Conservation (phyloP, 345 rosid genomes). For the Eucalyptus sp. region DNA sequence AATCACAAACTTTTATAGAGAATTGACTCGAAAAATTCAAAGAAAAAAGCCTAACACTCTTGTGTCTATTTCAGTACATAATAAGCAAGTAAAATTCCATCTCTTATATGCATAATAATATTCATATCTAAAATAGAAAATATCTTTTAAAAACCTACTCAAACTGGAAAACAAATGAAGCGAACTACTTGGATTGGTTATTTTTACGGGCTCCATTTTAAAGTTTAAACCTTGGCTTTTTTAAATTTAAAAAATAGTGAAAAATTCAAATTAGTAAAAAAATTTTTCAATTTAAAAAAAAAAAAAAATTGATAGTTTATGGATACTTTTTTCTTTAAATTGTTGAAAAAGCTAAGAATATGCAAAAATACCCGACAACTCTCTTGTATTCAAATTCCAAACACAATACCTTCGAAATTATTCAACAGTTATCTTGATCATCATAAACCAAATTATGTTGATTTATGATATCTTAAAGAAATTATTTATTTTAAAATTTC, state of each 20-base stretch:
- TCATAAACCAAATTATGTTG: neutral
- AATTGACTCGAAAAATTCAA: neutral
- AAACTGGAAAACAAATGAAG: neutral
- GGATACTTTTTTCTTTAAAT: too few species aligned
- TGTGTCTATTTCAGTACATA: neutral
- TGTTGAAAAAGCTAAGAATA: too few species aligned
- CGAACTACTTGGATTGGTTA: neutral
- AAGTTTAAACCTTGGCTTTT: too few species aligned
- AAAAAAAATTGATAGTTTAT: too few species aligned
- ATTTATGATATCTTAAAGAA: neutral
- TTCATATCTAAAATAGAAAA: neutral
- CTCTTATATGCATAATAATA: neutral
- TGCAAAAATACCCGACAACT: too few species aligned
- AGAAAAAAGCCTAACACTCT: neutral
- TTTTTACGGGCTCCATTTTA: neutral
- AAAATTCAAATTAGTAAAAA: neutral
- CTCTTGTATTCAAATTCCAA: neutral
- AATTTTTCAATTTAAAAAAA: too few species aligned
- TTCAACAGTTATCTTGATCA: neutral
- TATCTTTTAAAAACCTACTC: too few species aligned
- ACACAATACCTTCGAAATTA: neutral
- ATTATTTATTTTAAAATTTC: neutral
- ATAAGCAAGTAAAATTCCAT: neutral
- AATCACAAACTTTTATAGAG: neutral
- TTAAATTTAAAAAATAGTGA: neutral